These are phyloP conservation scores for Parmelia sp. DNA, from an alignment of 495 filamentous ascomycete species.

Conservation along the genomic window DNA sequence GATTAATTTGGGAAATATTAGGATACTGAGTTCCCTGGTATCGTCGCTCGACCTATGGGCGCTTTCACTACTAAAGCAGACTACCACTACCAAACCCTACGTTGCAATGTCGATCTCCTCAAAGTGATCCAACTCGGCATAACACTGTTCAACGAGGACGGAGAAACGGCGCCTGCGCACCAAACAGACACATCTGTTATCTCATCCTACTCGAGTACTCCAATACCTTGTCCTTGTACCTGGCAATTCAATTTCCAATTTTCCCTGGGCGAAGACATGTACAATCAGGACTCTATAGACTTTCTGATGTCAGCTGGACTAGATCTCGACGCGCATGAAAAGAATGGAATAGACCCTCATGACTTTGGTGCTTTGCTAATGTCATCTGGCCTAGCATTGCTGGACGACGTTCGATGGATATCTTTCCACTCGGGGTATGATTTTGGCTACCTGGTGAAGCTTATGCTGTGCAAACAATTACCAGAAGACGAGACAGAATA, in stretches of 20 bases:
- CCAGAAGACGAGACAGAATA: slow-evolving; percentile 86
- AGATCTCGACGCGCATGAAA: slow-evolving; percentile 74
- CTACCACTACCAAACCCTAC: slow-evolving; percentile 96
- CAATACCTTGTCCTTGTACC: slow-evolving; percentile 70
- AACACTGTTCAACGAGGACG: slow-evolving; percentile 80
- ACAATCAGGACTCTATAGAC: slow-evolving; percentile 84
- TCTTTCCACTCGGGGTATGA: slow-evolving; percentile 99
- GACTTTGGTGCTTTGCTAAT: slow-evolving; percentile 86
- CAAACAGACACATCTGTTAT: slow-evolving; percentile 46
- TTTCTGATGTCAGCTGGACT: slow-evolving; percentile 80
- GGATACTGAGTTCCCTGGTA: slow-evolving; percentile 97
- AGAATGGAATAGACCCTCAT: slow-evolving; percentile 82
- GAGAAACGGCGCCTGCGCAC: slow-evolving; percentile 70
- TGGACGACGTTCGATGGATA: slow-evolving; percentile 86
- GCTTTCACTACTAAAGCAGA: slow-evolving; percentile 88
- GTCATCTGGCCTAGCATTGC: slow-evolving; percentile 82
- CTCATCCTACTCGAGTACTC: slow-evolving; percentile 41
- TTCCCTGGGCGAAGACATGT: slow-evolving; percentile 91
- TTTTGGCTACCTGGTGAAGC: slow-evolving; percentile 93
- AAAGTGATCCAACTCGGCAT: slow-evolving; percentile 96
- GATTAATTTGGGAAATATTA: slow-evolving; percentile 38
- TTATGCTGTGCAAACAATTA: slow-evolving; percentile 70
- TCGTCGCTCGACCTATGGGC: slow-evolving; percentile 92
- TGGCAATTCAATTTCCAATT: slow-evolving; percentile 99
- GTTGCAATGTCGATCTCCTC: slow-evolving; percentile 93